These are phyloP conservation scores for Cladosporium sp. DNA, from an alignment of 2,329 filamentous ascomycete genomes.

Conservation along the genomic window DNA sequence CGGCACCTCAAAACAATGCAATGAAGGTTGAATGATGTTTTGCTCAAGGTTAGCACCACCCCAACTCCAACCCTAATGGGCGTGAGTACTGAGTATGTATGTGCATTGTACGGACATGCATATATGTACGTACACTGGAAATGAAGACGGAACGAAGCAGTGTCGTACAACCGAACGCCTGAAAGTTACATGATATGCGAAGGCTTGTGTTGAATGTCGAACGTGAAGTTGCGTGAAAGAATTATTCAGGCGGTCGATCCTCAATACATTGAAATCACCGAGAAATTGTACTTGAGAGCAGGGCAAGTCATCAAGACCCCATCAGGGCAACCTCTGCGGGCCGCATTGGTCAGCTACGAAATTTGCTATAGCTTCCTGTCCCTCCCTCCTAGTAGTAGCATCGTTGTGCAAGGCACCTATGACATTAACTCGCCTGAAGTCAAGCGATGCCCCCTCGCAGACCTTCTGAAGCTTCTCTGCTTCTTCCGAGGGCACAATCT, in stretches of 20 bases:
- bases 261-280: too few relatives aligned
- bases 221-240: too few relatives aligned
- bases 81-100: too few relatives aligned
- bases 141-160: too few relatives aligned
- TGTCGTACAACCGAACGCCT: too few relatives aligned
- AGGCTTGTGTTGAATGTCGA: too few relatives aligned
- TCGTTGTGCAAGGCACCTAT: constrained; percentile 53
- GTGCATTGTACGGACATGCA: too few relatives aligned
- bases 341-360: constrained; percentile 22
- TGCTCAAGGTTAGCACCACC: not conserved
- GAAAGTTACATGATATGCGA: too few relatives aligned
- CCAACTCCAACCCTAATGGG: not conserved
- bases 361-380: constrained; percentile 41
- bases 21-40: not conserved
- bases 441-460: constrained; percentile 38
- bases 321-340: not conserved
- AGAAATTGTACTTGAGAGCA: not conserved
- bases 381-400: constrained; percentile 45
- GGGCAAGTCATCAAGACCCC: not conserved
- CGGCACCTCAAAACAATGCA: not conserved
- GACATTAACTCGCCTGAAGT: constrained; percentile 43
- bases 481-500: constrained; percentile 60
- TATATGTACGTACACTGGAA: too few relatives aligned
- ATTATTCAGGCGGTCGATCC: too few relatives aligned
- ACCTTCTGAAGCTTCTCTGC: constrained; percentile 52